phyloP scores from a whole-genome alignment of 2,329 filamentous ascomycete species.

The Helminthosporium solani region DNA sequence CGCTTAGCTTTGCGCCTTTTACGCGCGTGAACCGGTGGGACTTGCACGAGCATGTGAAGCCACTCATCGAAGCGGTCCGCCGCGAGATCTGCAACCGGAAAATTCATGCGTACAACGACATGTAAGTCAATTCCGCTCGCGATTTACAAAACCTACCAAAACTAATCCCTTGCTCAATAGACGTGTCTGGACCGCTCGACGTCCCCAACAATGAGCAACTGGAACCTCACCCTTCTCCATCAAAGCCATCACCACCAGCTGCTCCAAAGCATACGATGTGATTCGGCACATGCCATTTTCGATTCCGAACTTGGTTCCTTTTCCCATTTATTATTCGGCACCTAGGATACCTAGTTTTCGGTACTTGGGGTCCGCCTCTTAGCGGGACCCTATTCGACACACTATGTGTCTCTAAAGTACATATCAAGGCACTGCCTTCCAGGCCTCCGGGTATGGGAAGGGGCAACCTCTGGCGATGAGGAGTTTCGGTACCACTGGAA shows the following conservation, averaged over 20 bases:
- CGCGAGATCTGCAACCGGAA: slow-evolving; percentile 68
- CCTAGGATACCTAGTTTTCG: slow-evolving; percentile 9
- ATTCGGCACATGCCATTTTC: slow-evolving; percentile 10
- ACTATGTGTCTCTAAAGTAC: slow-evolving; percentile 8
- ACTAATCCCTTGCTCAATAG: slow-evolving; percentile 40
- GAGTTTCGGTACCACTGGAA: slow-evolving; percentile 4
- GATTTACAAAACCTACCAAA: slow-evolving; percentile 20
- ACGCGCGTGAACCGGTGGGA: slow-evolving; percentile 64
- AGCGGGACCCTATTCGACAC: slow-evolving; percentile 8
- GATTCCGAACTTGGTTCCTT: slow-evolving; percentile 3
- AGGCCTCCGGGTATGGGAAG: neutral
- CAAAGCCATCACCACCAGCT: slow-evolving; percentile 12
- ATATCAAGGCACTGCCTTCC: slow-evolving; percentile 1
- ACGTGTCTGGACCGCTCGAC: slow-evolving; percentile 51
- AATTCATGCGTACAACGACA: slow-evolving; percentile 70
- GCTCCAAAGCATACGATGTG: slow-evolving; percentile 14
- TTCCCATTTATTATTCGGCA: slow-evolving; percentile 4
- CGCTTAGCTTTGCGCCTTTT: slow-evolving; percentile 72
- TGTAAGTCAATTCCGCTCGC: slow-evolving; percentile 59
- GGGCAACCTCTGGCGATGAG: slow-evolving; percentile 2
- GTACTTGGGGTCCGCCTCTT: slow-evolving; percentile 7
- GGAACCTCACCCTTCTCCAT: slow-evolving; percentile 8
- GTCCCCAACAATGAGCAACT: slow-evolving; percentile 43
- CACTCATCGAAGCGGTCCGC: slow-evolving; percentile 63
- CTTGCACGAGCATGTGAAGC: slow-evolving; percentile 59